Evolutionary conservation across 192 early-diverging fungal species (phyloP).

Genomic region (Podila verticillata): DNA sequence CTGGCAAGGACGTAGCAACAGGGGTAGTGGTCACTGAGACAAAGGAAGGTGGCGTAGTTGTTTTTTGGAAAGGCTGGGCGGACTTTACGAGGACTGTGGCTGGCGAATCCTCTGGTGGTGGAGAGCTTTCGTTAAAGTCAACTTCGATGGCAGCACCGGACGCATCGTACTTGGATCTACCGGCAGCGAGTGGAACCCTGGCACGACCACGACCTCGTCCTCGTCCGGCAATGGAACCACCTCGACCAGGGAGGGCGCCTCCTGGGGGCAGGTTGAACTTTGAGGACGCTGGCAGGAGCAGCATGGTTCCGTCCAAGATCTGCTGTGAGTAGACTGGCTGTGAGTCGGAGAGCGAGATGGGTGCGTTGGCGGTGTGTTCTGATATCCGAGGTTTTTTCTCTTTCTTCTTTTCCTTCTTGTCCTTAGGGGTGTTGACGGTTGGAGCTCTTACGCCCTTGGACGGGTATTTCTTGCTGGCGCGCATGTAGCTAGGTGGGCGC

Average conservation of each 20-base stretch:
- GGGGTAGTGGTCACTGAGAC: not conserved
- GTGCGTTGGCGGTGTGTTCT: slow-evolving; percentile 6
- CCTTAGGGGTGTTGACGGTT: not conserved
- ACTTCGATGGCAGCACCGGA: slow-evolving; percentile 17
- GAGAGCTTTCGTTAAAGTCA: slow-evolving; percentile 24
- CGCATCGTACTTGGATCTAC: slow-evolving; percentile 29
- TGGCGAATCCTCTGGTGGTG: not conserved
- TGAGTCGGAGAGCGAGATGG: slow-evolving; percentile 42
- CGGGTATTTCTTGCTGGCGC: slow-evolving; percentile 12
- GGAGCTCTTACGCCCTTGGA: not conserved
- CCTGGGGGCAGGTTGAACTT: not conserved
- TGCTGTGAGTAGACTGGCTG: slow-evolving; percentile 39
- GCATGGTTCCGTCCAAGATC: slow-evolving; percentile 25
- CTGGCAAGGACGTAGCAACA: too few relatives aligned
- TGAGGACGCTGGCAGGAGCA: slow-evolving; percentile 8
- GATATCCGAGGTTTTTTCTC: not conserved
- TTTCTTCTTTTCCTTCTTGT: not conserved
- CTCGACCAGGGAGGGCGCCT: not conserved
- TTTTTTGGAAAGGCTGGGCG: not conserved
- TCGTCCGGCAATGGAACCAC: not conserved
- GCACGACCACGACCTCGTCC: slow-evolving; percentile 26
- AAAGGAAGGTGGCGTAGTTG: not conserved
- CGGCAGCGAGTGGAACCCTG: slow-evolving; percentile 21
- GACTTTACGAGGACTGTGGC: too few relatives aligned
- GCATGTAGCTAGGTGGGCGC: slow-evolving; percentile 1